phyloP scores from a whole-genome alignment of 768 basidiomycete genomes.

The Pleurotus citrinopileatus region DNA sequence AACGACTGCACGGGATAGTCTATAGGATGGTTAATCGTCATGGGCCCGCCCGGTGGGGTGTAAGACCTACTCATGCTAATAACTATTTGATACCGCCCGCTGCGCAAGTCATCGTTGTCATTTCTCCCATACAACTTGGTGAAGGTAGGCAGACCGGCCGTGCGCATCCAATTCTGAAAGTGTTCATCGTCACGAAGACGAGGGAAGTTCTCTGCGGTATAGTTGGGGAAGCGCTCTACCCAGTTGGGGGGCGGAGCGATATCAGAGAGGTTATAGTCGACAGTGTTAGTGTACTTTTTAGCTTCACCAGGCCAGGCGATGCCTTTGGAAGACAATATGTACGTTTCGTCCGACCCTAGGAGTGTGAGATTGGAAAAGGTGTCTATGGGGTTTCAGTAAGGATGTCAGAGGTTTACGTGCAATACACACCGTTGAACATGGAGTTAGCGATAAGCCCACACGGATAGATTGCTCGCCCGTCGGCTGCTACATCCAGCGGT shows the following conservation, averaged over 20 bases:
- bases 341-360: conserved; percentile 39
- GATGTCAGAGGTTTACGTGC: neutral
- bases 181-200: conserved; percentile 78
- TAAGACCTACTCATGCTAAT: conserved; percentile 75
- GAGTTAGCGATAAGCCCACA: conserved; percentile 98
- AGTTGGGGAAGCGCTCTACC: conserved; percentile 70
- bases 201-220: conserved; percentile 65
- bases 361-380: neutral
- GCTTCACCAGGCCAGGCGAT: conserved; percentile 97
- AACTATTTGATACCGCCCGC: conserved; percentile 73
- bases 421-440: conserved; percentile 79
- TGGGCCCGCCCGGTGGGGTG: conserved; percentile 4
- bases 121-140: conserved; percentile 94
- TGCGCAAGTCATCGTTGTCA: conserved; percentile 66
- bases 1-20: conserved; percentile 92
- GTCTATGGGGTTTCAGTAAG: conserved; percentile 6
- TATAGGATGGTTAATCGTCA: conserved; percentile 27
- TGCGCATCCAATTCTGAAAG: conserved; percentile 99
- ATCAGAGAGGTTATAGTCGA: conserved; percentile 55
- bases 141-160: conserved; percentile 95
- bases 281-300: conserved; percentile 77
- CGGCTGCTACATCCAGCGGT: conserved; percentile 59
- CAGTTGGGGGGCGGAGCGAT: conserved; percentile 96
- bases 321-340: conserved; percentile 70
- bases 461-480: conserved; percentile 74